Evolutionary conservation across 257 asterid genomes (phyloP).

Genomic region (Solanum chmielewskii): DNA sequence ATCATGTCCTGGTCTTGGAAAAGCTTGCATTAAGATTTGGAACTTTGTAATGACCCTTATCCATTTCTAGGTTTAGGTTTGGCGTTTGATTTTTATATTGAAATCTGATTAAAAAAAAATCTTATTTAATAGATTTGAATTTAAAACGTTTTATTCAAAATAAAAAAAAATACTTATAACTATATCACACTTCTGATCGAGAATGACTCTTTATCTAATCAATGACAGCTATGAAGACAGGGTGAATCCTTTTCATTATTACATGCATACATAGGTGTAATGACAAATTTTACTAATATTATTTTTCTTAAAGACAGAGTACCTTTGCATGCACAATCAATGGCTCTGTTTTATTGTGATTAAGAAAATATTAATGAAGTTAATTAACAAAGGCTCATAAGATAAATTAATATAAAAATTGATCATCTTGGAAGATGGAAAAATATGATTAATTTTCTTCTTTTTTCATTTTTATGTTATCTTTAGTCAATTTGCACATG

Average conservation of each 20-base stretch:
- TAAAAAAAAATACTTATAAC: background rate
- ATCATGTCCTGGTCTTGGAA: constrained; percentile 17
- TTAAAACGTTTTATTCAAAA: accelerated
- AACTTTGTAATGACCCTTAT: constrained; percentile 6
- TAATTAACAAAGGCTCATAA: background rate
- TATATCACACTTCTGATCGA: background rate
- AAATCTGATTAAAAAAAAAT: too few relatives aligned
- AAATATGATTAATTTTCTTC: background rate
- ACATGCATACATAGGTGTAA: background rate
- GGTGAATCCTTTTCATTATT: background rate
- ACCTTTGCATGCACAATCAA: background rate
- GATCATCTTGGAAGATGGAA: background rate
- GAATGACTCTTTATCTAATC: background rate
- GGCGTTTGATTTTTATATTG: accelerated
- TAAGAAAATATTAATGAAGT: background rate
- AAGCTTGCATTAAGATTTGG: constrained; percentile 26
- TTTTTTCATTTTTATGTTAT: background rate
- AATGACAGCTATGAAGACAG: background rate
- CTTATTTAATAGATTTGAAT: background rate
- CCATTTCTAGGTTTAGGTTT: constrained; percentile 21
- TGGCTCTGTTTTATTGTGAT: background rate
- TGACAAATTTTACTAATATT: background rate
- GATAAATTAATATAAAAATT: background rate
- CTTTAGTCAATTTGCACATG: background rate
- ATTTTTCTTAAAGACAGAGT: background rate